Conservation (phyloP, 176 grass and related monocot species). For the Cenchrus purpureus region DNA sequence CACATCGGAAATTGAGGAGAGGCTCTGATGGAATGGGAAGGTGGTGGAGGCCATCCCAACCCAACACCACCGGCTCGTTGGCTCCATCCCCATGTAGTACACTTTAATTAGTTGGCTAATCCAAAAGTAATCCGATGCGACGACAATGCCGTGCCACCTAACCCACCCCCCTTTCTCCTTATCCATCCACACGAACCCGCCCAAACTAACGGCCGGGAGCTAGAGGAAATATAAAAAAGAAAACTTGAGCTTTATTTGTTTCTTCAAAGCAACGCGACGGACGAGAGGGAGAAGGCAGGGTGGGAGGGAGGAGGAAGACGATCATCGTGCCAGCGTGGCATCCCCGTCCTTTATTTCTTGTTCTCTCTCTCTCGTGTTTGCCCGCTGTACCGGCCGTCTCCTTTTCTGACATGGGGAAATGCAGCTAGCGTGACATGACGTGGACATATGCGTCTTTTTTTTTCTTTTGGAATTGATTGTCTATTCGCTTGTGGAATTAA, state of each 20-base stretch:
- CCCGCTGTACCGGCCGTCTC: no score
- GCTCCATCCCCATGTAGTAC: background rate
- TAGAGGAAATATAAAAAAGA: no score
- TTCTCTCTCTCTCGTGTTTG: background rate
- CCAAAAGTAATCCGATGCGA: background rate
- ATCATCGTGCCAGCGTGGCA: background rate
- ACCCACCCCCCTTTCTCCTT: constrained; percentile 24
- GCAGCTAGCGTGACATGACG: no score
- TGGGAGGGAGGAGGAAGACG: background rate
- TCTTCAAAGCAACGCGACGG: background rate
- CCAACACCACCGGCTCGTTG: constrained; percentile 11
- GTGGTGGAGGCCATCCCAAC: constrained; percentile 34
- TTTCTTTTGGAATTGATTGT: no score
- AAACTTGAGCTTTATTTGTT: background rate
- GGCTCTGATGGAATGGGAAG: background rate
- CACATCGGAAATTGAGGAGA: background rate
- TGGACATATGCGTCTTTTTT: no score
- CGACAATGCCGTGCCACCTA: constrained; percentile 47
- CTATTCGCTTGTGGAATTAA: no score
- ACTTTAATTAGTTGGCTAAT: background rate
- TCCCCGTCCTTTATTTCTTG: background rate
- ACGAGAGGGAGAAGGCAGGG: no score
- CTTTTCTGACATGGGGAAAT: no score
- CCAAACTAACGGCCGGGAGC: constrained; percentile 14
- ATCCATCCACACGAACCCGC: constrained; percentile 28